phyloP scores from a whole-genome alignment of 1,139 yeast species.

The Lodderomyces pseudojiufengensis region DNA sequence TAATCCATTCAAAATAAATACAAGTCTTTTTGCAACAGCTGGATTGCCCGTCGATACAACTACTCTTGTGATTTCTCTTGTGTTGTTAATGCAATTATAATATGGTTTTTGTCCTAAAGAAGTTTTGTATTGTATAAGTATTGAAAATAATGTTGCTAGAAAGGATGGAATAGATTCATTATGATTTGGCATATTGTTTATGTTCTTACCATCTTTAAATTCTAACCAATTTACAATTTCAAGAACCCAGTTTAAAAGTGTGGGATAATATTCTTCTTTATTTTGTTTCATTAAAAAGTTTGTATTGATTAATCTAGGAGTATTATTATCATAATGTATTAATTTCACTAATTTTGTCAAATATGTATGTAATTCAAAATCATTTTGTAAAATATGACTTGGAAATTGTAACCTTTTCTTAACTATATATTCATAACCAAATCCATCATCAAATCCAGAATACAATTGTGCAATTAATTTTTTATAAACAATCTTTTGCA shows the following conservation, averaged over 20 bases:
- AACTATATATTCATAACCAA: conserved; percentile 23
- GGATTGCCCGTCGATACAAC: conserved; percentile 61
- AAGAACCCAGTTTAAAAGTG: conserved; percentile 51
- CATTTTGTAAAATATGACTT: conserved; percentile 36
- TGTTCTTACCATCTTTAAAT: conserved; percentile 47
- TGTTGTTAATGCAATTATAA: conserved; percentile 15
- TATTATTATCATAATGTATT: conserved; percentile 38
- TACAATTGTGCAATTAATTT: conserved; percentile 29
- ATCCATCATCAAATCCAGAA: conserved; percentile 10
- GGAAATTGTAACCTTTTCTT: conserved; percentile 42
- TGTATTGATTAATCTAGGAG: conserved; percentile 44
- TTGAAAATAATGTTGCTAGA: conserved; percentile 45
- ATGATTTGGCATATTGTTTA: conserved; percentile 1
- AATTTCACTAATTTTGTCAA: conserved; percentile 35
- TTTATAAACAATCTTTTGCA: conserved; percentile 37
- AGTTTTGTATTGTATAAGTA: conserved; percentile 36
- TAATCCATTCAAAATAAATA: conserved; percentile 52
- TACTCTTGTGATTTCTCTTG: conserved; percentile 41
- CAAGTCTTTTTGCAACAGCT: conserved; percentile 55
- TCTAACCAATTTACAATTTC: conserved; percentile 61
- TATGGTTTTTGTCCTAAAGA: conserved; percentile 36
- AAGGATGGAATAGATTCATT: conserved; percentile 18
- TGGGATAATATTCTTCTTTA: conserved; percentile 16
- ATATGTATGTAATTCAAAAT: conserved; percentile 36
- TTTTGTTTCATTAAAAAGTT: conserved; percentile 27